These are phyloP conservation scores for Boletus sp. DNA, from an alignment of 1,284 basidiomycete genomes.

Conservation along the genomic window DNA sequence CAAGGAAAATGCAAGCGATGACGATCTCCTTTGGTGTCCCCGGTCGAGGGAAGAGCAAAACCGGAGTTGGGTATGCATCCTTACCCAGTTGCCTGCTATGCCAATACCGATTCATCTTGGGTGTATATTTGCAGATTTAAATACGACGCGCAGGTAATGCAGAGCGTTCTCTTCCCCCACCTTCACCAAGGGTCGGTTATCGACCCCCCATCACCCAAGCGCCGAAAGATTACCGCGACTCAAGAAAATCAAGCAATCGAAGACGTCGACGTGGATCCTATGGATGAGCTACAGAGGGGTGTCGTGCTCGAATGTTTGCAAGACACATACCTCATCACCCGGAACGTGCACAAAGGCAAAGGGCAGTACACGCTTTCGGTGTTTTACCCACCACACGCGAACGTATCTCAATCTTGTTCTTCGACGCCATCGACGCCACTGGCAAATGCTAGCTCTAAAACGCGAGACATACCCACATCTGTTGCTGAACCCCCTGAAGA, in stretches of 20 bases:
- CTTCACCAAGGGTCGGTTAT: slow-evolving; percentile 15
- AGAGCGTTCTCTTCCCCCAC: slow-evolving; percentile 50
- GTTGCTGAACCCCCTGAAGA: background rate
- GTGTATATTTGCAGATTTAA: slow-evolving; percentile 50
- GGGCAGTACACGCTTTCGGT: slow-evolving; percentile 26
- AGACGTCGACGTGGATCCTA: slow-evolving; percentile 15
- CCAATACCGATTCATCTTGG: slow-evolving; percentile 4
- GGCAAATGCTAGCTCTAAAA: slow-evolving; percentile 8
- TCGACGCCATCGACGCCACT: slow-evolving; percentile 1
- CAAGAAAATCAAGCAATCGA: slow-evolving; percentile 17
- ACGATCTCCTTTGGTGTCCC: slow-evolving; percentile 51
- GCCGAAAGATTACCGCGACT: slow-evolving; percentile 25
- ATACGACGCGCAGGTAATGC: slow-evolving; percentile 55
- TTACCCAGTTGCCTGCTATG: slow-evolving; percentile 4
- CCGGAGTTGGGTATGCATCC: slow-evolving; percentile 48
- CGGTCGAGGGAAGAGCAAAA: slow-evolving; percentile 43
- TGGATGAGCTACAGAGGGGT: slow-evolving; percentile 20
- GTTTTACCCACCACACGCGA: slow-evolving; percentile 9
- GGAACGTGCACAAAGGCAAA: slow-evolving; percentile 13
- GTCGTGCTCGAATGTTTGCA: slow-evolving; percentile 31
- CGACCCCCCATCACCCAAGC: slow-evolving; percentile 27
- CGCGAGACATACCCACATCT: slow-evolving; percentile 1
- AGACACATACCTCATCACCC: slow-evolving; percentile 30
- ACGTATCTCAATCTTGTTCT: background rate
- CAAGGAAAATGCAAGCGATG: slow-evolving; percentile 44